Conservation (phyloP, 177 flowering plant genomes). For the Telopea speciosissima region DNA sequence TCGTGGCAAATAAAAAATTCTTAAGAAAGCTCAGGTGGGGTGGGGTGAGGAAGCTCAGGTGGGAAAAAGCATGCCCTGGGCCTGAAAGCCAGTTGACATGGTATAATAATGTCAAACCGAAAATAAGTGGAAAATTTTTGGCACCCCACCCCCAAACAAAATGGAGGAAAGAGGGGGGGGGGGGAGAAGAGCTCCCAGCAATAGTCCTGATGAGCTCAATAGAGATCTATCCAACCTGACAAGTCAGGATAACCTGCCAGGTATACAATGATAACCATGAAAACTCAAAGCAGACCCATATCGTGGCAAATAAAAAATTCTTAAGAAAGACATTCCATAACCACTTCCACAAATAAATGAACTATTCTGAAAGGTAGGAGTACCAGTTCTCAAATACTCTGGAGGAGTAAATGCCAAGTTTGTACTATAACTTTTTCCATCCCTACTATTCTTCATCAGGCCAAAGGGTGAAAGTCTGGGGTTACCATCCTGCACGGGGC, state of each 20-base stretch:
- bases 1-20: not conserved
- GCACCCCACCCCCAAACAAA: too few relatives aligned
- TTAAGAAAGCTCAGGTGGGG: too few relatives aligned
- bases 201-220: not conserved
- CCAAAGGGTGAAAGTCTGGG: slow-evolving; percentile 94
- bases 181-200: not conserved
- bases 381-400: slow-evolving; percentile 88
- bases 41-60: too few relatives aligned
- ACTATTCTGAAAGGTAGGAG: not conserved
- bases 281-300: not conserved
- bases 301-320: not conserved
- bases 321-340: not conserved
- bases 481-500: slow-evolving; percentile 53
- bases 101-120: too few relatives aligned
- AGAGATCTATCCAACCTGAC: not conserved
- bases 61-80: not conserved
- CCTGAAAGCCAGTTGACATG: not conserved
- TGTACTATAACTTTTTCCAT: slow-evolving; percentile 93
- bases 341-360: not conserved
- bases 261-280: not conserved
- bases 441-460: slow-evolving; percentile 91
- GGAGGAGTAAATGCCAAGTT: slow-evolving; percentile 96
- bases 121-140: not conserved
- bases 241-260: too few relatives aligned
- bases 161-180: not conserved